Percentiles rank a stretch among this genome's conserved stretches.
phyloP scores from a whole-genome alignment of 371 early-diverging fungal species.

The Mucor velutinosus region DNA sequence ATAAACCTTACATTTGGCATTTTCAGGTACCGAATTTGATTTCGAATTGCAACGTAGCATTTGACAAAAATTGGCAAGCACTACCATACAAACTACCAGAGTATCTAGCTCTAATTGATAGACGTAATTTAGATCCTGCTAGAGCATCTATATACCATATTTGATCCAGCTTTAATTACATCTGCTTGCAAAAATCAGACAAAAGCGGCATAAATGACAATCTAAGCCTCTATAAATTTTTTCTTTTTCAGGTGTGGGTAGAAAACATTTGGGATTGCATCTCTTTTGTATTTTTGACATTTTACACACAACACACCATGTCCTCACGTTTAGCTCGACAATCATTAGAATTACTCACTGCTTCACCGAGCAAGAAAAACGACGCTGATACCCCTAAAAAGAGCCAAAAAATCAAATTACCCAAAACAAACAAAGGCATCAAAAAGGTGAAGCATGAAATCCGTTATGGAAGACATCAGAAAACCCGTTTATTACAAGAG shows the following conservation, averaged over 20 bases:
- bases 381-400: slow-evolving; percentile 6
- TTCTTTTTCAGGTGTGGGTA: not conserved
- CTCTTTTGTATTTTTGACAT: not conserved
- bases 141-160: too few species aligned
- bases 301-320: slow-evolving; percentile 19
- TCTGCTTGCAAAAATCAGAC: too few species aligned
- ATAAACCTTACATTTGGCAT: too few species aligned
- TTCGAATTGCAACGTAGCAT: too few species aligned
- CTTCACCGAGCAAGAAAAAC: slow-evolving; percentile 18
- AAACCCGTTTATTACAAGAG: slow-evolving; percentile 33
- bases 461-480: slow-evolving; percentile 57
- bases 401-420: slow-evolving; percentile 31
- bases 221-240: slow-evolving; percentile 2
- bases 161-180: too few species aligned
- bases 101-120: too few species aligned
- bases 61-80: too few species aligned
- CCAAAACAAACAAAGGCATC: slow-evolving; percentile 61
- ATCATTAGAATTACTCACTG: slow-evolving; percentile 34
- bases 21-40: too few species aligned
- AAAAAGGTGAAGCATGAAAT: slow-evolving; percentile 61
- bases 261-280: not conserved
- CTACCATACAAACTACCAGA: too few species aligned
- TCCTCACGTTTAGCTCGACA: slow-evolving; percentile 42
- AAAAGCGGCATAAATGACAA: not conserved
- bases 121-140: too few species aligned